Conservation (phyloP, 495 filamentous ascomycete genomes). For the Aspergillus nidulans region DNA sequence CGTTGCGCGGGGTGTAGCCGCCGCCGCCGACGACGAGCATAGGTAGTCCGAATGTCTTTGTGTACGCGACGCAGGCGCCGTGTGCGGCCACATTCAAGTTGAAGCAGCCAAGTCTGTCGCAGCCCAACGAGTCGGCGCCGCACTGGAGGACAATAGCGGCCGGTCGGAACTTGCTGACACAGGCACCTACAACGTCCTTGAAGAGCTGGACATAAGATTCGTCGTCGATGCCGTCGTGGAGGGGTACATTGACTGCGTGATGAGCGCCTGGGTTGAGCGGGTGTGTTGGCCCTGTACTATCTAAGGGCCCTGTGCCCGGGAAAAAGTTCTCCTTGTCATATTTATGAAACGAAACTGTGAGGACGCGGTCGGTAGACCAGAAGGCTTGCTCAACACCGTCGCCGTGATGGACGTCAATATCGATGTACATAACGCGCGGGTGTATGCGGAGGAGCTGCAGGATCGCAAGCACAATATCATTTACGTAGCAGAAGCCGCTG, state of each 20-base stretch:
- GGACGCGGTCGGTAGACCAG: slow-evolving; percentile 91
- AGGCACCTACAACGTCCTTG: slow-evolving; percentile 70
- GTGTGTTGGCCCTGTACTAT: slow-evolving; percentile 56
- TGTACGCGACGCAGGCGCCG: slow-evolving; percentile 82
- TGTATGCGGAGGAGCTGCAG: slow-evolving; percentile 83
- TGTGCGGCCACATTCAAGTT: slow-evolving; percentile 94
- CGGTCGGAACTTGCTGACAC: slow-evolving; percentile 72
- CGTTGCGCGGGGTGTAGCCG: slow-evolving; percentile 96
- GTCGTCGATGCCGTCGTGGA: slow-evolving; percentile 84
- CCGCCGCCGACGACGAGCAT: slow-evolving; percentile 90
- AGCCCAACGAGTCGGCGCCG: slow-evolving; percentile 90
- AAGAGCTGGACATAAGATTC: slow-evolving; percentile 84
- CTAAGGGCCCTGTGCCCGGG: slow-evolving; percentile 59
- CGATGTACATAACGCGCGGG: slow-evolving; percentile 91
- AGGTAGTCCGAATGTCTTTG: slow-evolving; percentile 71
- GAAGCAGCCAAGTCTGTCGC: slow-evolving; percentile 90
- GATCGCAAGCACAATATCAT: slow-evolving; percentile 95
- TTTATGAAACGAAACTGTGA: slow-evolving; percentile 96
- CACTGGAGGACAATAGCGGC: slow-evolving; percentile 92
- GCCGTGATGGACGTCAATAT: slow-evolving; percentile 97
- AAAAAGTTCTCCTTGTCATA: slow-evolving; percentile 80
- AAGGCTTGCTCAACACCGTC: slow-evolving; percentile 98
- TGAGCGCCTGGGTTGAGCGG: slow-evolving; percentile 59
- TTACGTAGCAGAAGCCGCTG: slow-evolving; percentile 95
- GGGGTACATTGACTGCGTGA: slow-evolving; percentile 62